Percentiles rank a stretch among this genome's conserved stretches.
These are phyloP conservation scores for Calocybe gambosa DNA, from an alignment of 1,284 basidiomycete species.

Conservation along the genomic window DNA sequence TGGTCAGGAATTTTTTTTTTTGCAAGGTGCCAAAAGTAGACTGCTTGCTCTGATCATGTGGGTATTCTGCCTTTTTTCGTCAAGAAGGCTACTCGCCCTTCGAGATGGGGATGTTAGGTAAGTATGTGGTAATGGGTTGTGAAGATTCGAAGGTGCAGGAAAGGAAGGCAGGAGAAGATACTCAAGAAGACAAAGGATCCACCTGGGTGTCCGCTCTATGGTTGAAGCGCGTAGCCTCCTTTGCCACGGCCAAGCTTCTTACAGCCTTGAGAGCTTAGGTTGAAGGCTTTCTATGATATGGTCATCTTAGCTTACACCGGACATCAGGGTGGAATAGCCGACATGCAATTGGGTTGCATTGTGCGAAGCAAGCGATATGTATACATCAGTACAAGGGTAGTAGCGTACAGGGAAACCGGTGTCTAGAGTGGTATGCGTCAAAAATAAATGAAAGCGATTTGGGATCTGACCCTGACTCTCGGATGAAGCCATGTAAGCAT, in stretches of 20 bases:
- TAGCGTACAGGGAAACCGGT: conserved; percentile 21
- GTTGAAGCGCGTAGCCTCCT: background rate
- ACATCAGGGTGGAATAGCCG: background rate
- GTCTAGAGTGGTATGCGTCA: conserved; percentile 22
- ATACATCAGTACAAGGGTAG: conserved; percentile 21
- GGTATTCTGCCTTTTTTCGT: background rate
- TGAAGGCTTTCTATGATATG: background rate
- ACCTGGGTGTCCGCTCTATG: conserved; percentile 4
- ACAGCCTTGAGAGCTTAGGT: background rate
- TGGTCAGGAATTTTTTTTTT: background rate
- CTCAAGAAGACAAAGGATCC: conserved; percentile 1
- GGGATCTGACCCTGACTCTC: conserved; percentile 9
- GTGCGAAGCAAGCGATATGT: conserved; percentile 11
- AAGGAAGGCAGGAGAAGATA: conserved; percentile 3
- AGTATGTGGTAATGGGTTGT: conserved; percentile 1
- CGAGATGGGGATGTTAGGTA: conserved; percentile 2
- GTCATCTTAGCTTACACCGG: background rate
- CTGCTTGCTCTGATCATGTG: conserved; percentile 4
- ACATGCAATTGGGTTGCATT: conserved; percentile 1
- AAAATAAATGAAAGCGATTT: conserved; percentile 16
- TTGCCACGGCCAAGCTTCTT: background rate
- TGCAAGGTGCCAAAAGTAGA: background rate
- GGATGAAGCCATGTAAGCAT: conserved; percentile 5
- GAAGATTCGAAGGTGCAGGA: background rate
- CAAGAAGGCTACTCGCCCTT: background rate